A percentile compares a stretch with the other conserved stretches of the same genome.
phyloP scores from a whole-genome alignment of 176 grass and related monocot species.

The Bromus sterilis region DNA sequence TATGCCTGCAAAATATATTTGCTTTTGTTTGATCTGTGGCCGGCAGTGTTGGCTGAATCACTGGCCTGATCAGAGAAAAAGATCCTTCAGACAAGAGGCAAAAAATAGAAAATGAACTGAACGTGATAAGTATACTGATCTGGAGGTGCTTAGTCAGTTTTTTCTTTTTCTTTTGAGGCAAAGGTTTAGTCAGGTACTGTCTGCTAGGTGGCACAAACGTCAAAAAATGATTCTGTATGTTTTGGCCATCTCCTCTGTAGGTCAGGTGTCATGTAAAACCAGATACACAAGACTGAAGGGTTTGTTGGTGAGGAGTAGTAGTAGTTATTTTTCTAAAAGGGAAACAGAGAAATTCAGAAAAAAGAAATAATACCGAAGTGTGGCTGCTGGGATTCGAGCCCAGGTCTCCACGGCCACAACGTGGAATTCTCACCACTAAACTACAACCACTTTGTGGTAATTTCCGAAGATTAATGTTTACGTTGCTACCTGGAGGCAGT shows the following conservation, averaged over 20 bases:
- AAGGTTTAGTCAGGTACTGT: neutral
- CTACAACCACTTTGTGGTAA: no score
- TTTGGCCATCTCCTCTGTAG: neutral
- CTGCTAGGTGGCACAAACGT: slow-evolving; percentile 10
- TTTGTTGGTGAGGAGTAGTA: no score
- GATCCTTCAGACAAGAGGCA: neutral
- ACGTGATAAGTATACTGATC: neutral
- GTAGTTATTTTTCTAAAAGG: no score
- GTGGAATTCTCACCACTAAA: slow-evolving; percentile 23
- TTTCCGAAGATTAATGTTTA: no score
- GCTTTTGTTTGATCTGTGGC: neutral
- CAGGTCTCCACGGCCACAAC: slow-evolving; percentile 92
- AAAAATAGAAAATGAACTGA: neutral
- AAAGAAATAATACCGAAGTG: neutral
- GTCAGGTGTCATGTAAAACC: neutral
- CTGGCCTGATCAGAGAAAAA: neutral
- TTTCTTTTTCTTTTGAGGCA: no score
- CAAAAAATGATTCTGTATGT: slow-evolving; percentile 5
- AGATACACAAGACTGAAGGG: no score
- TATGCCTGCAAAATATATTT: neutral
- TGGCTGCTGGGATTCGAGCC: slow-evolving; percentile 95
- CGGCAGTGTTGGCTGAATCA: neutral
- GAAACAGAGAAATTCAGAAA: no score
- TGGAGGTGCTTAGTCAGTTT: neutral
- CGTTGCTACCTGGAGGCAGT: no score